Base-by-base conservation (phyloP, 2,329 filamentous ascomycete species). In the Emmonsia crescens region DNA sequence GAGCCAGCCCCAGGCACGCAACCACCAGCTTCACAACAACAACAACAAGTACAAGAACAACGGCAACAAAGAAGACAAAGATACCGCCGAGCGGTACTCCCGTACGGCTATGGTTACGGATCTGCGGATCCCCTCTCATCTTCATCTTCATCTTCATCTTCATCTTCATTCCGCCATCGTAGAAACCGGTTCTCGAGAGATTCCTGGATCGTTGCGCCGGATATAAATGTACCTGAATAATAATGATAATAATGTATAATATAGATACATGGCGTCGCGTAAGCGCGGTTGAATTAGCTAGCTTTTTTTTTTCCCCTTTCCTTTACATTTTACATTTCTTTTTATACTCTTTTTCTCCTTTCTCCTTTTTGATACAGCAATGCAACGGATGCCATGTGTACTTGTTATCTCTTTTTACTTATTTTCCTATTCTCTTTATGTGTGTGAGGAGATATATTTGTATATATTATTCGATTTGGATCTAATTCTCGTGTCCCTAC, bases 1-100 rank as follows among this genome's bases (percentile, higher is more conserved):
- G 24, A 67, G 70, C 2, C 62, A 69, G 49, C 62, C 67, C 46
- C 65, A 44, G 51, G 63, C 19, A 60, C 63, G 9, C 61, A 33
- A 21, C 24, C 61, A 33, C 66, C 60, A 65, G 69, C 61, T 60
- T 63, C 58, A 69, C 33, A 59, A 64, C 38, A n/a, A 31, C 19
- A 29, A 52, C 46, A 24, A n/a, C 46, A 33, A 12, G n/a, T 31
- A 16, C 49, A 51, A 51, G 24, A 51, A 12, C 49, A 29, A 24
- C 46, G 46, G 21, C 46, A n/a, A 10, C 49, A 49, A 27, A 29
- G 46, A 49, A 16, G 12, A 4, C 21, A 49, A 27, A 27, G 12
- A 38, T 40, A 56, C 52, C 52, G 19, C 31, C 21, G 19, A 54
- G 29, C 29, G 16, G 29, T 10, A 3, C 29, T 33, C 8, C 29